Percentiles rank a stretch among this genome's conserved stretches.
Evolutionary conservation across 2,329 filamentous ascomycete genomes (phyloP).

Genomic region (Hypoxylon sp.): DNA sequence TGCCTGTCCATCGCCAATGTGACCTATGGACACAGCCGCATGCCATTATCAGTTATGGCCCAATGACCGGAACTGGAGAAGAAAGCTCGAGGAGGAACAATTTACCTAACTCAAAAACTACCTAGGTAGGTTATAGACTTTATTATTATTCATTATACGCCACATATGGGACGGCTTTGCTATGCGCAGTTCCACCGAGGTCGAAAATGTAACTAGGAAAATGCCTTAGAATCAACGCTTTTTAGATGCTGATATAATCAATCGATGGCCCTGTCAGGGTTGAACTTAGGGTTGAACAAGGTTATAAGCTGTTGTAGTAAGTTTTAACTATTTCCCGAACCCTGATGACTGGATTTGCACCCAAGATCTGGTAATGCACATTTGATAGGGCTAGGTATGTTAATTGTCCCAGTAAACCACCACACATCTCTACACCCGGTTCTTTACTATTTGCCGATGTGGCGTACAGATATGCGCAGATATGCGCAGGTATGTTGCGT

Average conservation of each 20-base stretch:
- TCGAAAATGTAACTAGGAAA: neutral
- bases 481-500: constrained; percentile 22
- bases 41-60: constrained; percentile 20
- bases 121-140: too few relatives aligned
- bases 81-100: constrained; percentile 4
- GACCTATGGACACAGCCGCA: constrained; percentile 31
- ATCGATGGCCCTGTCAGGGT: neutral
- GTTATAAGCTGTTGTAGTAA: constrained; percentile 39
- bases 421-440: constrained; percentile 35
- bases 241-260: neutral
- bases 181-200: too few relatives aligned
- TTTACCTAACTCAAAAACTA: constrained; percentile 1
- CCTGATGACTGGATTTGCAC: constrained; percentile 20
- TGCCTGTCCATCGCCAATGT: constrained; percentile 28
- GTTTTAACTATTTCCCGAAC: constrained; percentile 28
- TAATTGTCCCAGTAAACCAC: constrained; percentile 45
- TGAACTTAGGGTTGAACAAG: neutral
- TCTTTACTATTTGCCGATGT: constrained; percentile 45
- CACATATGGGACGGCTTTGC: too few relatives aligned
- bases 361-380: constrained; percentile 27
- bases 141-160: neutral
- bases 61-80: constrained; percentile 16
- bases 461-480: constrained; percentile 38
- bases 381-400: constrained; percentile 34
- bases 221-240: constrained; percentile 3